phyloP scores from a whole-genome alignment of 116 monocot genomes.

The Papilionanthe hybrid region DNA sequence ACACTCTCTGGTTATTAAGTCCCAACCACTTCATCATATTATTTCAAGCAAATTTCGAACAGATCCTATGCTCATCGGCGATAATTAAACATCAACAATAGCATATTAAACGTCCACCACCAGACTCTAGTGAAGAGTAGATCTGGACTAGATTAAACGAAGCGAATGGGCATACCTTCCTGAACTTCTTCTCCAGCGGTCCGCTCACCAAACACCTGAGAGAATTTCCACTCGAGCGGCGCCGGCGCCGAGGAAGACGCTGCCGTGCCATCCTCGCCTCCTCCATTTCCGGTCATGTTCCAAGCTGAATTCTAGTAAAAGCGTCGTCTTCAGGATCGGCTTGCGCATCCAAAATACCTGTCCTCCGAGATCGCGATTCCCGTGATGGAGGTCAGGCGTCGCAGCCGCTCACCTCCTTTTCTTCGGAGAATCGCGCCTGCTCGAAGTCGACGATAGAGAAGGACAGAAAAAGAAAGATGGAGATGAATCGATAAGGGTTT shows the following conservation, averaged over 20 bases:
- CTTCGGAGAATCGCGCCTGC: background rate
- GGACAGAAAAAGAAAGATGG: background rate
- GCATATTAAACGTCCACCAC: background rate
- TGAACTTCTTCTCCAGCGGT: constrained; percentile 40
- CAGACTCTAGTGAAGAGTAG: constrained; percentile 3
- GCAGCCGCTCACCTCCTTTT: background rate
- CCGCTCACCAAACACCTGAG: constrained; percentile 32
- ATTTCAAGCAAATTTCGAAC: background rate
- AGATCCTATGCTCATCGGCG: background rate
- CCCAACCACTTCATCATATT: background rate
- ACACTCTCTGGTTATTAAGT: background rate
- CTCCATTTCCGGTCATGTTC: constrained; percentile 19
- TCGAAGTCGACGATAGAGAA: background rate
- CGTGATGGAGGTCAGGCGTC: background rate
- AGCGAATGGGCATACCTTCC: constrained; percentile 19
- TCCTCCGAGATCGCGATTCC: constrained; percentile 3
- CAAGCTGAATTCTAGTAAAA: background rate
- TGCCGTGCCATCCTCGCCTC: constrained; percentile 4
- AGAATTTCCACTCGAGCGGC: constrained; percentile 37
- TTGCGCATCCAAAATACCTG: background rate
- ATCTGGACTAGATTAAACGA: background rate
- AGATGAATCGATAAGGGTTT: background rate
- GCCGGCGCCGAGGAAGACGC: constrained; percentile 12
- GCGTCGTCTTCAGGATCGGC: background rate
- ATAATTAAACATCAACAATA: background rate